phyloP scores from a whole-genome alignment of 2,329 filamentous ascomycete species.

The Fusarium cyanostomum region DNA sequence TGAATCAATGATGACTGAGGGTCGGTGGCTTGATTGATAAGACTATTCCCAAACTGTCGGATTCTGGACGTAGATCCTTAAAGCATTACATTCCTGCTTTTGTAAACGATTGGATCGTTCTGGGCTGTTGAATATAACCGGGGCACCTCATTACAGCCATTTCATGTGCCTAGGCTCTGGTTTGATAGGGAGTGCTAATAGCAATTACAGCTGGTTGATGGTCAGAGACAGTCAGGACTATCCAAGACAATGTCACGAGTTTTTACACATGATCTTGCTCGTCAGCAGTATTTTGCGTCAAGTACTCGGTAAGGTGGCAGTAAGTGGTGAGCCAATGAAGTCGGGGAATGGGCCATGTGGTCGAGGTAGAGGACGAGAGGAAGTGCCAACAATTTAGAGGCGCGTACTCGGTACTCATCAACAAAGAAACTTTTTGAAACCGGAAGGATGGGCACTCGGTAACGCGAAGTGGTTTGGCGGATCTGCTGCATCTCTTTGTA shows the following conservation, averaged over 20 bases:
- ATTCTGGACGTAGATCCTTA: too few relatives aligned
- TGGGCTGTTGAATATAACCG: too few relatives aligned
- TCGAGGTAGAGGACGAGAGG: conserved; percentile 35
- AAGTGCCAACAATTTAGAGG: conserved; percentile 6
- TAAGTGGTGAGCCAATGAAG: conserved; percentile 33
- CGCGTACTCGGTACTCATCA: neutral
- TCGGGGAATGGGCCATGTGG: conserved; percentile 37
- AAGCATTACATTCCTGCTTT: too few relatives aligned
- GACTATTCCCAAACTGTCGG: too few relatives aligned
- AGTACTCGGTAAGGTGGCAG: conserved; percentile 3
- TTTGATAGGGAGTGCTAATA: too few relatives aligned
- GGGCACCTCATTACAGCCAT: too few relatives aligned
- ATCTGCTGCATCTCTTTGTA: conserved; percentile 9
- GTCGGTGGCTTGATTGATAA: too few relatives aligned
- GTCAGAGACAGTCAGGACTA: neutral
- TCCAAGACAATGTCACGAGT: conserved; percentile 6
- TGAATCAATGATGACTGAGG: too few relatives aligned
- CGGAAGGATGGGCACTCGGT: conserved; percentile 19
- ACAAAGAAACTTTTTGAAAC: conserved; percentile 3
- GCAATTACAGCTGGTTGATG: neutral
- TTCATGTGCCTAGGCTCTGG: too few relatives aligned
- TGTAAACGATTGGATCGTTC: too few relatives aligned
- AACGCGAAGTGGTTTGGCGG: conserved; percentile 15
- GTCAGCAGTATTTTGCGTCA: neutral
- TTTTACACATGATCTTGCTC: conserved; percentile 15